Evolutionary conservation across 495 filamentous ascomycete genomes (phyloP).

Genomic region (Pseudoneurospora amorphoporcata): DNA sequence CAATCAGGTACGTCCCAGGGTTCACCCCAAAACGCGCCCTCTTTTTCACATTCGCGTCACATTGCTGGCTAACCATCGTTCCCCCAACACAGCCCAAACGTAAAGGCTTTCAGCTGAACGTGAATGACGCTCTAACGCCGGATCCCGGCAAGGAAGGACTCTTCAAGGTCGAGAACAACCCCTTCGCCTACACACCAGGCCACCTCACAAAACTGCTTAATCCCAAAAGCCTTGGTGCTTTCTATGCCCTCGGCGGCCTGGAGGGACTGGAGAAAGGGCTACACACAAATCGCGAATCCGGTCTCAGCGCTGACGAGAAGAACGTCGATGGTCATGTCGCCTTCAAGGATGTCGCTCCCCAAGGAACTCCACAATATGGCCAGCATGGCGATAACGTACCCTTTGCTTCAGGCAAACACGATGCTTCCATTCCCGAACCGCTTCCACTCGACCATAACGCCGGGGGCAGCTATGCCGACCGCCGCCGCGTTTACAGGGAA

Average conservation of each 20-base stretch:
- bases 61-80: not conserved
- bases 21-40: not conserved
- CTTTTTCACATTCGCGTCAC: not conserved
- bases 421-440: conserved; percentile 1
- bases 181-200: conserved; percentile 59
- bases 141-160: conserved; percentile 54
- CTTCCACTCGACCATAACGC: not conserved
- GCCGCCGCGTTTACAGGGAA: conserved; percentile 56
- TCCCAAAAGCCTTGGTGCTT: conserved; percentile 62
- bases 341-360: conserved; percentile 44
- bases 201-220: conserved; percentile 64
- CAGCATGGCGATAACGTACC: conserved; percentile 17
- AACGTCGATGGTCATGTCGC: conserved; percentile 43
- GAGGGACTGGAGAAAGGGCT: conserved; percentile 56
- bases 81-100: not conserved
- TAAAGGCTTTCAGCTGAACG: conserved; percentile 23
- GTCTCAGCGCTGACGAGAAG: conserved; percentile 56
- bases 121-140: conserved; percentile 47
- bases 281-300: conserved; percentile 50
- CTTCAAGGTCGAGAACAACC: conserved; percentile 51
- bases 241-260: conserved; percentile 58
- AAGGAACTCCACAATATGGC: conserved; percentile 23
- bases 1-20: not conserved
- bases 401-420: conserved; percentile 7
- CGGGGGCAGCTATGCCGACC: conserved; percentile 43